These are phyloP conservation scores for Phaffia australis DNA, from an alignment of 768 basidiomycete species.

Conservation along the genomic window DNA sequence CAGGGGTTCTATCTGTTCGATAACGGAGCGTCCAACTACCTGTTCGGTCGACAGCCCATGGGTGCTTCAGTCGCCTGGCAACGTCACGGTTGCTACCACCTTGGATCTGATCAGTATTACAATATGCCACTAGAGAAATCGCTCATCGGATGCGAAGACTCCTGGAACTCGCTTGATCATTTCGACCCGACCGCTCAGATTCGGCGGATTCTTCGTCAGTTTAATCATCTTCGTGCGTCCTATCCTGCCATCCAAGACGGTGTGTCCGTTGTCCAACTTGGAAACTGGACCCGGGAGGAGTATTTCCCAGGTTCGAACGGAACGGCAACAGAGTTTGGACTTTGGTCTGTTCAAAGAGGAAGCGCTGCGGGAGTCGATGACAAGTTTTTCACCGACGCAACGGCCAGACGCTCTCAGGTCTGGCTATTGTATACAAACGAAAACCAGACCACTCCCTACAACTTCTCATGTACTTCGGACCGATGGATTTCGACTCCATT, in stretches of 20 bases:
- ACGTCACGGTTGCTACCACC: constrained; percentile 79
- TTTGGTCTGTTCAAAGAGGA: constrained; percentile 69
- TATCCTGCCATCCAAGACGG: constrained; percentile 78
- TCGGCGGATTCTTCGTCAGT: constrained; percentile 61
- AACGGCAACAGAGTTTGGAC: constrained; percentile 72
- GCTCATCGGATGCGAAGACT: constrained; percentile 70
- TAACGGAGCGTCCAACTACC: constrained; percentile 80
- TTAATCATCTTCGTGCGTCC: constrained; percentile 55
- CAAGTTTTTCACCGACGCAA: constrained; percentile 39
- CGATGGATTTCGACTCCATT: constrained; percentile 75
- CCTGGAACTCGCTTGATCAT: constrained; percentile 88
- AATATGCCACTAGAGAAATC: constrained; percentile 77
- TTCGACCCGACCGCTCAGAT: constrained; percentile 79
- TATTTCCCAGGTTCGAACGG: constrained; percentile 73
- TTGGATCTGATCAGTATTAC: constrained; percentile 86
- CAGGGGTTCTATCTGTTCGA: constrained; percentile 76
- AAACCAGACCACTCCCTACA: constrained; percentile 58
- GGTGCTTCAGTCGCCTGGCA: constrained; percentile 72
- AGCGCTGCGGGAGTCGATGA: constrained; percentile 29
- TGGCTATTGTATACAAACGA: constrained; percentile 82
- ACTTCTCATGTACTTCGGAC: constrained; percentile 48
- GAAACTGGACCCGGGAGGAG: constrained; percentile 73
- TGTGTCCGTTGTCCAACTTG: constrained; percentile 66
- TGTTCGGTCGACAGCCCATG: constrained; percentile 92
- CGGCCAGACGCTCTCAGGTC: constrained; percentile 50